Percentiles rank a stretch among this genome's conserved stretches.
These are phyloP conservation scores for Mucor piriformis DNA, from an alignment of 371 early-diverging fungal species.

Conservation along the genomic window DNA sequence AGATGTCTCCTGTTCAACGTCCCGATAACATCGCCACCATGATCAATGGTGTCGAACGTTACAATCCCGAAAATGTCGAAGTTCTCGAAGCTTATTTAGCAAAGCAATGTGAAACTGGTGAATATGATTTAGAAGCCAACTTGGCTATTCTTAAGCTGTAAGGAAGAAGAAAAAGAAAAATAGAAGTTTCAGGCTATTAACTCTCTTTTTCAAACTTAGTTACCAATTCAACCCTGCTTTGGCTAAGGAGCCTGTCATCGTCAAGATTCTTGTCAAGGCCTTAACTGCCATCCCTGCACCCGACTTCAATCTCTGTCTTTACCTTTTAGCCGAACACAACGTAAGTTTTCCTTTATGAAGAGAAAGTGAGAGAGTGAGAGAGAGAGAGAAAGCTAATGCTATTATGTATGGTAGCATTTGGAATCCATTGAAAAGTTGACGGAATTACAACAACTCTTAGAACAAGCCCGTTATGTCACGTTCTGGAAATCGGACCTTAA, in stretches of 20 bases:
- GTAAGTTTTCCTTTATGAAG: slow-evolving; percentile 31
- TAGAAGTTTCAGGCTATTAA: no score
- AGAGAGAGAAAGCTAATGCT: background rate
- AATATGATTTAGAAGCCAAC: slow-evolving; percentile 88
- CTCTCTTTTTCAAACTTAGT: slow-evolving; percentile 28
- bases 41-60: slow-evolving; percentile 82
- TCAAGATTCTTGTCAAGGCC: slow-evolving; percentile 80
- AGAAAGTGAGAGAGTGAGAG: background rate
- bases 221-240: slow-evolving; percentile 89
- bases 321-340: slow-evolving; percentile 77
- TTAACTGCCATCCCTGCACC: slow-evolving; percentile 84
- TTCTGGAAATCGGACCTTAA: slow-evolving; percentile 78
- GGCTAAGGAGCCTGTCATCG: slow-evolving; percentile 71
- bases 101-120: slow-evolving; percentile 74
- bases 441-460: slow-evolving; percentile 77
- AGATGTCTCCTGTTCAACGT: slow-evolving; percentile 45
- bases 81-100: slow-evolving; percentile 83
- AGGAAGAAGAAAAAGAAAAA: no score
- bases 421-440: slow-evolving; percentile 67
- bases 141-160: slow-evolving; percentile 90
- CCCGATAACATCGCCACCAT: slow-evolving; percentile 77
- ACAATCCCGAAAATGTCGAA: slow-evolving; percentile 86
- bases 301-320: slow-evolving; percentile 89
- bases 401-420: slow-evolving; percentile 38
- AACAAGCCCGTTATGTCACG: slow-evolving; percentile 74